phyloP scores from a whole-genome alignment of 352 stramenopile species.

The Phytophthora tubulina region DNA sequence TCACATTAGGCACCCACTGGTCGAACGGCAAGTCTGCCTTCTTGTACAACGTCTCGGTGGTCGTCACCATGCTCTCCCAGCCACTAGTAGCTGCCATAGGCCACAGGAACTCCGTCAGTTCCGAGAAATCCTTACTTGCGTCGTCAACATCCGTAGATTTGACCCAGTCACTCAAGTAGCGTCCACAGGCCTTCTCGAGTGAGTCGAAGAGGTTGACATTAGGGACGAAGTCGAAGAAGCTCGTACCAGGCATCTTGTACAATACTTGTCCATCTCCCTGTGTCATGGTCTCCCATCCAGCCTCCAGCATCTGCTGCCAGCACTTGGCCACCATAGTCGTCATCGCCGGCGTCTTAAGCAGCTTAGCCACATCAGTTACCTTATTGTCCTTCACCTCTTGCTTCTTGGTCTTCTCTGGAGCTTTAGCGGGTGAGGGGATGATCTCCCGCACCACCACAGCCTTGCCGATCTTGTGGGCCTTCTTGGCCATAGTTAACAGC shows the following conservation, averaged over 20 bases:
- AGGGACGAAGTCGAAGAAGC: slow-evolving; percentile 75
- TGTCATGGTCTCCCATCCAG: slow-evolving; percentile 70
- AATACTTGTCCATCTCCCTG: slow-evolving; percentile 59
- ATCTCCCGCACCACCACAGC: slow-evolving; percentile 31
- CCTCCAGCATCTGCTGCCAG: slow-evolving; percentile 67
- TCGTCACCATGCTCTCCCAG: slow-evolving; percentile 66
- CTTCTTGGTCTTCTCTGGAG: slow-evolving; percentile 5
- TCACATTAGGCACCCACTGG: slow-evolving; percentile 77
- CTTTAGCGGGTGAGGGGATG: slow-evolving; percentile 18
- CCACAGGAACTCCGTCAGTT: slow-evolving; percentile 70
- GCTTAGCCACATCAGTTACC: slow-evolving; percentile 13
- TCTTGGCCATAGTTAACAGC: slow-evolving; percentile 41
- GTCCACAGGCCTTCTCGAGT: slow-evolving; percentile 63
- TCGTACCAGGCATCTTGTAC: slow-evolving; percentile 76
- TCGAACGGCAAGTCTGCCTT: slow-evolving; percentile 74
- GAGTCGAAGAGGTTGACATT: slow-evolving; percentile 85
- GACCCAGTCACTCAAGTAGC: slow-evolving; percentile 61
- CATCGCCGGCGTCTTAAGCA: slow-evolving; percentile 40
- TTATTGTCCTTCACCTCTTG: slow-evolving; percentile 12
- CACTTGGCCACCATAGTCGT: slow-evolving; percentile 49
- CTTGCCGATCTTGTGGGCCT: slow-evolving; percentile 29
- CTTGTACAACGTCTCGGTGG: slow-evolving; percentile 67
- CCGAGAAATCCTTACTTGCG: slow-evolving; percentile 28
- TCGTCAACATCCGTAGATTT: slow-evolving; percentile 9
- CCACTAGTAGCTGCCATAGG: slow-evolving; percentile 56